Percentiles rank a stretch among this genome's conserved stretches.
Conservation (phyloP, 352 stramenopile species). For the Pythium phragmiticola region DNA sequence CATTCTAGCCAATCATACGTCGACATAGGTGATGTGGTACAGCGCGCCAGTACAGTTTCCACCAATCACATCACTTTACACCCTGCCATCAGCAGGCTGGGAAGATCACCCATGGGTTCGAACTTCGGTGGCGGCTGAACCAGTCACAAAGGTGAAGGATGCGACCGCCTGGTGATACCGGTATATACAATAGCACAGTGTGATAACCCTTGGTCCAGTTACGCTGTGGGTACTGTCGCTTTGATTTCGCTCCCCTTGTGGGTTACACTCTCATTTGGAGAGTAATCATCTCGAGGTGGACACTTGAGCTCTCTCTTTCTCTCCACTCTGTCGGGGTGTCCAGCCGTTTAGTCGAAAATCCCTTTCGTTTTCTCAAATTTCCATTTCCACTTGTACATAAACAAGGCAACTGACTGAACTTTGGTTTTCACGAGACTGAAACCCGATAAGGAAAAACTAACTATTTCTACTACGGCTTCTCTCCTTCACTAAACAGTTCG, state of each 20-base stretch:
- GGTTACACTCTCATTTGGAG: no score
- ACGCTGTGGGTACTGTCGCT: no score
- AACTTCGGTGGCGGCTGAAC: neutral
- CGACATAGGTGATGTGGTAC: neutral
- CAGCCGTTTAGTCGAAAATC: neutral
- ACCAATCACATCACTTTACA: no score
- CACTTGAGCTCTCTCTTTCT: no score
- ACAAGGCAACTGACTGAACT: neutral
- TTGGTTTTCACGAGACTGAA: neutral
- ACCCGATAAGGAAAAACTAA: neutral
- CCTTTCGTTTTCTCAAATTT: neutral
- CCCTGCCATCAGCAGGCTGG: neutral
- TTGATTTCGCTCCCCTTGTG: no score
- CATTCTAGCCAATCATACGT: neutral
- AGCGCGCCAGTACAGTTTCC: no score
- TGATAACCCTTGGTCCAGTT: neutral
- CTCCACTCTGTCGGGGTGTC: neutral
- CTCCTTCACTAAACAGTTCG: neutral
- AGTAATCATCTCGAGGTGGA: no score
- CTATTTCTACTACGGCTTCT: slow-evolving; percentile 5
- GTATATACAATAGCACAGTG: no score
- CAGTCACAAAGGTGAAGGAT: neutral
- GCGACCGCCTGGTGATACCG: neutral
- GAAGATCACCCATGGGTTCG: neutral
- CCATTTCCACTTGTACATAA: slow-evolving; percentile 5